A percentile compares a stretch with the other conserved stretches of the same genome.
These are phyloP conservation scores for Colletotrichum plurivorum DNA, from an alignment of 2,329 filamentous ascomycete genomes.

Conservation along the genomic window DNA sequence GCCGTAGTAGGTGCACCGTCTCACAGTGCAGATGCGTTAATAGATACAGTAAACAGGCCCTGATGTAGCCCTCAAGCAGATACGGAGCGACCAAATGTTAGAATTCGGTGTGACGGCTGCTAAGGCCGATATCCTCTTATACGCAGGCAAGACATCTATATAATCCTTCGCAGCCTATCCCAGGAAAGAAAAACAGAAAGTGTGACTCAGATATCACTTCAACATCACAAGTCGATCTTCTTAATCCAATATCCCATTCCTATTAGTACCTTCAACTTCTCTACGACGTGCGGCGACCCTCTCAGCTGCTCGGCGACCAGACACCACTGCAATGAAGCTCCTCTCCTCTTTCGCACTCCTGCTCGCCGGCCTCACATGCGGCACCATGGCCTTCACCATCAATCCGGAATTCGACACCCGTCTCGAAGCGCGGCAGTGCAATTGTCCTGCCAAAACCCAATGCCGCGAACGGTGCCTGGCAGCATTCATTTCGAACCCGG, in stretches of 20 bases:
- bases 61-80: background rate
- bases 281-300: background rate
- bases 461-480: background rate
- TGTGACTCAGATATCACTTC: background rate
- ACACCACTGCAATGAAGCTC: background rate
- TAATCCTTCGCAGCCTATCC: background rate
- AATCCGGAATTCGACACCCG: background rate
- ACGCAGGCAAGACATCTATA: background rate
- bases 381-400: background rate
- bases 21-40: background rate
- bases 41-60: background rate
- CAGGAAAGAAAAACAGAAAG: background rate
- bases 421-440: background rate
- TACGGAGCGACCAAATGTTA: background rate
- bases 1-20: too few species aligned
- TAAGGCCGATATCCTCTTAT: background rate
- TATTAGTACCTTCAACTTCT: background rate
- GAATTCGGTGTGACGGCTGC: background rate
- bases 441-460: background rate
- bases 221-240: background rate
- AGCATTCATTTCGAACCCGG: background rate
- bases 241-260: background rate
- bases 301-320: background rate
- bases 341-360: background rate
- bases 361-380: background rate